Evolutionary conservation across 2,329 filamentous ascomycete species (phyloP), one percentile per base, ranked within the genome.

Genomic region (Penicillium hordei): DNA sequence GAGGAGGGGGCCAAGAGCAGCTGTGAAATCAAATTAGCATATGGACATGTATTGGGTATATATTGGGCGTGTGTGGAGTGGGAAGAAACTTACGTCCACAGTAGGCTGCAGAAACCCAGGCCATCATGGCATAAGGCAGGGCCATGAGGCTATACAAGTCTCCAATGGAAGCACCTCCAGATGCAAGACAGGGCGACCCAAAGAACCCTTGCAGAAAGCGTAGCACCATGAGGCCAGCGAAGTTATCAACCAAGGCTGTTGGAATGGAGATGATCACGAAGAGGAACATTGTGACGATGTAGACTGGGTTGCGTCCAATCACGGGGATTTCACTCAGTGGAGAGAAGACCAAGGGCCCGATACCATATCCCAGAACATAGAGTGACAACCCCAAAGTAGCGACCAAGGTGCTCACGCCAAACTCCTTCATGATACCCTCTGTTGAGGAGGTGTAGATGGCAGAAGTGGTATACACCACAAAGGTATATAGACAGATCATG

Each of bases 221-320:
- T 3, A 87, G 76, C 2, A 88, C 83, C 65, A 89, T 79, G 10
- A 91, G 77, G 0, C 86, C 86, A 0, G 83, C 75, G 52, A 86
- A 88, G 74, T 86, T 88, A 44, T 82, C 73, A 4, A 84, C 84
- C 0, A 90, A 70, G 0, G 86, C 84, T 0, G 86, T 84, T 0
- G 87, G 87, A 17, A 90, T 81, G 6, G 82, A 84, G 12, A 91
- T 72, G 59, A 90, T 81, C 48, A 88, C 84, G 69, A 90, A 91
- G 29, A 90, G 76, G 57, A 83, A 82, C 76, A 90, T 87, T 10
- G 87, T 87, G 62, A 83, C 70, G 36, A 89, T 82, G 71, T 91
- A 91, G 6, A 88, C 82, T 0, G 84, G 83, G 65, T 87, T 90
- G 7, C 88, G 80, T 2, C 89, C 88, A 50, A 90, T 82, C 45